Evolutionary conservation across 805 yeast genomes (phyloP).

Genomic region (Vanderwaltozyma polyspora): DNA sequence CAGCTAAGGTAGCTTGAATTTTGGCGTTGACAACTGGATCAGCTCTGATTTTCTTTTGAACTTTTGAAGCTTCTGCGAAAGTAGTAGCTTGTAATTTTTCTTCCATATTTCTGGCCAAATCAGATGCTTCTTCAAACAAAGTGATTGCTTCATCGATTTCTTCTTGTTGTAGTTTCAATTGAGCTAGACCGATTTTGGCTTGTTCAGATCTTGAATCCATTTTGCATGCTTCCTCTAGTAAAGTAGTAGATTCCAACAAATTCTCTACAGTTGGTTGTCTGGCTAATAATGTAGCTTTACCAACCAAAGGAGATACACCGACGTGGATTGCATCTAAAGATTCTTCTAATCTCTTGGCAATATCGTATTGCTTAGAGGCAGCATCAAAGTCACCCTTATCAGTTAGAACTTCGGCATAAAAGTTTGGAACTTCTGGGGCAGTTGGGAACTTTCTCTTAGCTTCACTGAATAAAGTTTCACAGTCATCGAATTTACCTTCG

Average conservation of each 20-base stretch:
- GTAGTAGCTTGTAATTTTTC: conserved; percentile 87
- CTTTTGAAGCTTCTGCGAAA: conserved; percentile 84
- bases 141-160: conserved; percentile 70
- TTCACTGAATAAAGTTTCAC: conserved; percentile 55
- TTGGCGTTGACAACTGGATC: conserved; percentile 57
- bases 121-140: conserved; percentile 73
- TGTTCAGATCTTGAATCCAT: conserved; percentile 83
- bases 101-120: conserved; percentile 68
- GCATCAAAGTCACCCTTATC: conserved; percentile 63
- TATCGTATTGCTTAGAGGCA: conserved; percentile 77
- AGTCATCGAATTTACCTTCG: conserved; percentile 40
- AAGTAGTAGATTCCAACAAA: conserved; percentile 47
- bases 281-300: conserved; percentile 69
- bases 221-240: conserved; percentile 65
- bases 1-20: conserved; percentile 48
- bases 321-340: conserved; percentile 57
- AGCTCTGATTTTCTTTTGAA: conserved; percentile 67
- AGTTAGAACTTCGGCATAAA: conserved; percentile 85
- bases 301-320: conserved; percentile 82
- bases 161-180: conserved; percentile 74
- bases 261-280: conserved; percentile 36
- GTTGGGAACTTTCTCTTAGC: conserved; percentile 72
- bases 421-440: conserved; percentile 85
- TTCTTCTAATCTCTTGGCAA: conserved; percentile 73
- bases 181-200: conserved; percentile 86